Conservation (phyloP, 805 yeast genomes). For the Metschnikowia henanensis region DNA sequence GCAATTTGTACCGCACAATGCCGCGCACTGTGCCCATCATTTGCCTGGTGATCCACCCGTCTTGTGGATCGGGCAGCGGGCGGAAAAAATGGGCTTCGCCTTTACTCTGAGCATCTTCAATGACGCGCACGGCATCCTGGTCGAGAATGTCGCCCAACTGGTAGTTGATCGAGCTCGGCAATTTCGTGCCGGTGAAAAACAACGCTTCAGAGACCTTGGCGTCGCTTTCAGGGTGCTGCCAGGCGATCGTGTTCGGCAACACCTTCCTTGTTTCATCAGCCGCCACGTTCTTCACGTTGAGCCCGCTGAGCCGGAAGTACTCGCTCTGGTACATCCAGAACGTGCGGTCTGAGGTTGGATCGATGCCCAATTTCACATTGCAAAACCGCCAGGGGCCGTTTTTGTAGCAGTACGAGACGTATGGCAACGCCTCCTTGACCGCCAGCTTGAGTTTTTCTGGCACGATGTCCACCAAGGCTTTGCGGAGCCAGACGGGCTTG, state of each 20-base stretch:
- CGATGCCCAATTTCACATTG: slow-evolving; percentile 73
- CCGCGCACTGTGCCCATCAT: slow-evolving; percentile 65
- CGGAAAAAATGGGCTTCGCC: slow-evolving; percentile 34
- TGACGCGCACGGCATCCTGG: slow-evolving; percentile 50
- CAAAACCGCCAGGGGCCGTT: slow-evolving; percentile 97
- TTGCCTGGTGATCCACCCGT: slow-evolving; percentile 78
- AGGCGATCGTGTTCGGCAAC: slow-evolving; percentile 27
- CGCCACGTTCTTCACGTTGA: slow-evolving; percentile 16
- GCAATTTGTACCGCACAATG: slow-evolving; percentile 70
- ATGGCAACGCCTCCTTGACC: slow-evolving; percentile 78
- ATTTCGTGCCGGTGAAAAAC: slow-evolving; percentile 66
- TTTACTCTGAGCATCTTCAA: slow-evolving; percentile 36
- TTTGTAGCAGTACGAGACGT: slow-evolving; percentile 75
- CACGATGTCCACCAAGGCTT: slow-evolving; percentile 60
- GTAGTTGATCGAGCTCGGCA: slow-evolving; percentile 70
- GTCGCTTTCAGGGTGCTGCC: slow-evolving; percentile 15
- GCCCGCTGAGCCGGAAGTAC: slow-evolving; percentile 60
- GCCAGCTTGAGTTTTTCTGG: slow-evolving; percentile 46
- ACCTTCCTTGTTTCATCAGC: slow-evolving; percentile 16
- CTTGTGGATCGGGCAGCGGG: slow-evolving; percentile 46
- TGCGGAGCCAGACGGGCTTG: slow-evolving; percentile 85
- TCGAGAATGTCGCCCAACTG: slow-evolving; percentile 81
- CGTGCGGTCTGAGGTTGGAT: slow-evolving; percentile 59
- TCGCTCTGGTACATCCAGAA: slow-evolving; percentile 80
- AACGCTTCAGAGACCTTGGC: slow-evolving; percentile 37